Evolutionary conservation across 2,329 filamentous ascomycete species (phyloP).

Genomic region (Fusarium denticulatum): DNA sequence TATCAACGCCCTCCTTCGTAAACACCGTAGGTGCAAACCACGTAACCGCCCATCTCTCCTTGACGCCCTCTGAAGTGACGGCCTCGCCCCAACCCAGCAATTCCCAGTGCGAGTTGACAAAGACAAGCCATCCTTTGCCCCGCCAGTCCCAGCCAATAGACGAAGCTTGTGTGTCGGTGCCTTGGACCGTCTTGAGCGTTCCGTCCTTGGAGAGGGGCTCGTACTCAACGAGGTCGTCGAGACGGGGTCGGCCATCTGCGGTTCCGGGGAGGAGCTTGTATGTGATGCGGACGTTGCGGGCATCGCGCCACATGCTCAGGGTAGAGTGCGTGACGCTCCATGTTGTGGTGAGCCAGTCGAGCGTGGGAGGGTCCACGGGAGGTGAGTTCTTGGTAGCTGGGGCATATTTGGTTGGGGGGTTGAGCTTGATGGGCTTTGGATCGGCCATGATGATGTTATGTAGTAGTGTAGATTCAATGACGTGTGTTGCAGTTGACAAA

Average conservation of each 20-base stretch:
- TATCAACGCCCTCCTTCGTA: constrained; percentile 82
- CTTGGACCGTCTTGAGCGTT: constrained; percentile 69
- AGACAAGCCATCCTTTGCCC: constrained; percentile 77
- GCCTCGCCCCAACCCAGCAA: constrained; percentile 77
- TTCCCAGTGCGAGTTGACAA: constrained; percentile 83
- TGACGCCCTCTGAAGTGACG: constrained; percentile 49
- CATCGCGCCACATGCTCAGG: constrained; percentile 81
- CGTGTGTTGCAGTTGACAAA: neutral
- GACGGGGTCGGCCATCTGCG: constrained; percentile 53
- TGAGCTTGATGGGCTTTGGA: constrained; percentile 40
- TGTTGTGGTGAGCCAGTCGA: constrained; percentile 70
- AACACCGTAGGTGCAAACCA: constrained; percentile 88
- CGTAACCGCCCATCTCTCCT: constrained; percentile 79
- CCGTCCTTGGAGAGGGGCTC: constrained; percentile 61
- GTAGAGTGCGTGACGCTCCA: constrained; percentile 82
- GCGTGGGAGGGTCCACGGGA: constrained; percentile 55
- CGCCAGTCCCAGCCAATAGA: constrained; percentile 75
- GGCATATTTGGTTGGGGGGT: constrained; percentile 61
- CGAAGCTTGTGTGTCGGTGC: constrained; percentile 65
- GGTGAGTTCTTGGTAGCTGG: constrained; percentile 38
- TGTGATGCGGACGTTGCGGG: constrained; percentile 82
- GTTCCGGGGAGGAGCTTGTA: constrained; percentile 67
- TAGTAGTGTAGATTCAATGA: neutral
- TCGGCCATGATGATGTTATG: constrained; percentile 27
- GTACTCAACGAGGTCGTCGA: constrained; percentile 80